Evolutionary conservation across 306 rosid genomes (phyloP).

Genomic region (Lablab purpureus): DNA sequence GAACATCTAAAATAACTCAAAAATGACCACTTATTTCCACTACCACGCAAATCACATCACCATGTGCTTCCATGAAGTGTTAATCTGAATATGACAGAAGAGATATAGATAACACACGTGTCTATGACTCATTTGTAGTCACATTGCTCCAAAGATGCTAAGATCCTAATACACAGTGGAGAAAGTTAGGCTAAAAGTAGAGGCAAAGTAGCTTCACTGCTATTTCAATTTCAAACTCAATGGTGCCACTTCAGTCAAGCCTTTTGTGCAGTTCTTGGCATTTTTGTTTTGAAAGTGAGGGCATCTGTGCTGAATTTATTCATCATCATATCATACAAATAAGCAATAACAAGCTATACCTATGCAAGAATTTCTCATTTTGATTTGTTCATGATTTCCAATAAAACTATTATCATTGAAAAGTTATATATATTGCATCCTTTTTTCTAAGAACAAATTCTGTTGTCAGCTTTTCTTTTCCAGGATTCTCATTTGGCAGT

Average conservation of each 20-base stretch:
- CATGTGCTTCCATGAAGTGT: slow-evolving; percentile 28
- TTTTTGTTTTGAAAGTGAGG: not conserved
- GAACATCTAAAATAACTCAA: slow-evolving; percentile 45
- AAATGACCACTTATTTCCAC: slow-evolving; percentile 44
- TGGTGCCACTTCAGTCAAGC: not conserved
- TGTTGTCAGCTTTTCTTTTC: not conserved
- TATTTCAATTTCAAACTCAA: not conserved
- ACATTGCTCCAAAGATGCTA: not conserved
- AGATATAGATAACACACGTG: slow-evolving; percentile 16
- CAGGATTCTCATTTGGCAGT: not conserved
- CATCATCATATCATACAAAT: not conserved
- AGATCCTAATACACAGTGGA: not conserved
- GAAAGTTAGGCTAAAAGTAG: not conserved
- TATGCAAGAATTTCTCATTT: not conserved
- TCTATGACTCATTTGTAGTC: slow-evolving; percentile 19
- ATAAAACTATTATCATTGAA: not conserved
- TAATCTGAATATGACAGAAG: slow-evolving; percentile 22
- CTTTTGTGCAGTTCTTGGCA: not conserved
- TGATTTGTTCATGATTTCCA: not conserved
- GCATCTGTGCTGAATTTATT: not conserved
- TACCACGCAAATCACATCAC: slow-evolving; percentile 19
- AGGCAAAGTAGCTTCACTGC: not conserved
- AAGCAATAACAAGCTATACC: not conserved
- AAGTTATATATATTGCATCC: too few relatives aligned
- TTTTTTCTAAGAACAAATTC: too few relatives aligned